phyloP scores from a whole-genome alignment of 331 rosid species.

The Dryas integrifolia region DNA sequence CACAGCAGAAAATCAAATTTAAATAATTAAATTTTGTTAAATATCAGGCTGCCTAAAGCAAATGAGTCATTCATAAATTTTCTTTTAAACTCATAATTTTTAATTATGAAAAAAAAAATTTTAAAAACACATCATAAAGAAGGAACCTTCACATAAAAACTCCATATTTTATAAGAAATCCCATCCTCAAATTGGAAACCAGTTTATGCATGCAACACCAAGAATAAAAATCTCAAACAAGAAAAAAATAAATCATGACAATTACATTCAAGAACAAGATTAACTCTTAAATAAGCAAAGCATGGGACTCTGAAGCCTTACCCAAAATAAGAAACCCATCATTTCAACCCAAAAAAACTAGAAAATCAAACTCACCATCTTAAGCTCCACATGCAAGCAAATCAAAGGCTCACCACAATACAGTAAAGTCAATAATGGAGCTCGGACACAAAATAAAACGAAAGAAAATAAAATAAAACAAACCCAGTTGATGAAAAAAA shows the following conservation, averaged over 20 bases:
- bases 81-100: background rate
- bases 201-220: constrained; percentile 24
- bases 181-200: background rate
- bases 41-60: background rate
- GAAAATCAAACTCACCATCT: constrained; percentile 21
- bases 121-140: background rate
- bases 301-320: background rate
- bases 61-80: background rate
- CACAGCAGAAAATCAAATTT: background rate
- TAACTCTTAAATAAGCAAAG: constrained; percentile 16
- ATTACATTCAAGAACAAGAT: constrained; percentile 14
- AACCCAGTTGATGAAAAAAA: constrained; percentile 9
- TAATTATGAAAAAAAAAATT: background rate
- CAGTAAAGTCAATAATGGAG: background rate
- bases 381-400: constrained; percentile 35
- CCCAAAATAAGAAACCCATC: constrained; percentile 30
- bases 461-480: background rate
- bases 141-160: background rate
- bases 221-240: constrained; percentile 18
- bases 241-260: constrained; percentile 10
- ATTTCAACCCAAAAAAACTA: constrained; percentile 7
- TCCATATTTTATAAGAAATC: background rate
- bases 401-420: constrained; percentile 20
- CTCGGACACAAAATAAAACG: background rate
- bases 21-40: background rate